A percentile compares a stretch with the other conserved stretches of the same genome.
These are phyloP conservation scores for Cinchona pubescens DNA, from an alignment of 257 asterid species.

Conservation along the genomic window DNA sequence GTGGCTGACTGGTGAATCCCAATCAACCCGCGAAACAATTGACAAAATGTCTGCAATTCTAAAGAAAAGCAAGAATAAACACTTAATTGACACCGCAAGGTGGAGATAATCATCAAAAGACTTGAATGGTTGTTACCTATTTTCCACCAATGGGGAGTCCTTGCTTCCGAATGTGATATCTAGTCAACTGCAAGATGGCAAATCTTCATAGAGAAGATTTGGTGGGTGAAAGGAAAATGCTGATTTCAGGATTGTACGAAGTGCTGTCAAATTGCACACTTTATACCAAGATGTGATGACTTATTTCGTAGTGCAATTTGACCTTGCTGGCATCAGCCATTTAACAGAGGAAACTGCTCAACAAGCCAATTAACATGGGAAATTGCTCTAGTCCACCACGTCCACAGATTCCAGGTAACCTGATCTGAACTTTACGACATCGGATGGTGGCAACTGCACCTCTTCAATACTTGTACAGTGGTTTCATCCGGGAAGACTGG, in stretches of 20 bases:
- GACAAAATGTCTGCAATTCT: constrained; percentile 65
- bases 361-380: background rate
- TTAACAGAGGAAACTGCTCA: background rate
- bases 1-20: constrained; percentile 83
- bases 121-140: background rate
- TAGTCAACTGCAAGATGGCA: background rate
- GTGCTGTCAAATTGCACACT: background rate
- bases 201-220: background rate
- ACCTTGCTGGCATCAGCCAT: background rate
- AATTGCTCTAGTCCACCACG: background rate
- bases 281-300: background rate
- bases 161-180: background rate
- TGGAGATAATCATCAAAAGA: constrained; percentile 46
- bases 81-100: constrained; percentile 40
- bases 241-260: background rate
- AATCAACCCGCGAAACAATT: constrained; percentile 44
- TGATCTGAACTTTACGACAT: background rate
- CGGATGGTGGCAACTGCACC: background rate
- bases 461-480: background rate
- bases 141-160: background rate
- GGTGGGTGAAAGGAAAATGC: background rate
- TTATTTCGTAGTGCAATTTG: background rate
- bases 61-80: constrained; percentile 60
- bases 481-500: background rate
- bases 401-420: background rate